Evolutionary conservation across 1,284 basidiomycete species (phyloP).

Genomic region (Porogramme epimiltina): DNA sequence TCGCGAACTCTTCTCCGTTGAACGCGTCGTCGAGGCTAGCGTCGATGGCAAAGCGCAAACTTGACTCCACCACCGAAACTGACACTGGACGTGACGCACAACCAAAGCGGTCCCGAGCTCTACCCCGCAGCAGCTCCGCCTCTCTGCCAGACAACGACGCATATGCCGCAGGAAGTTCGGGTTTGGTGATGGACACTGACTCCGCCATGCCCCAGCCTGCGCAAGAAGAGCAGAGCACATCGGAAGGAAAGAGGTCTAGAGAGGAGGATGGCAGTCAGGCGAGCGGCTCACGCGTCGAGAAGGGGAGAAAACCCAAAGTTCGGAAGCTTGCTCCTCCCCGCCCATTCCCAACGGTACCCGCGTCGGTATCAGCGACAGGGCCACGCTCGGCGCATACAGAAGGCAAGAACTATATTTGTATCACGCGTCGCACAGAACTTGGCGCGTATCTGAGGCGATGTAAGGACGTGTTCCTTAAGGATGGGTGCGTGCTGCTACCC

Average conservation of each 20-base stretch:
- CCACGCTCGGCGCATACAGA: constrained; percentile 77
- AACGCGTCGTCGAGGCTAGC: constrained; percentile 2
- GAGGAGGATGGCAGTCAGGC: not conserved
- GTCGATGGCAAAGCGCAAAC: constrained; percentile 37
- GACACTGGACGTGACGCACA: not conserved
- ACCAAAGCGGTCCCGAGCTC: constrained; percentile 12
- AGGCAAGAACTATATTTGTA: constrained; percentile 78
- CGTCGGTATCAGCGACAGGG: constrained; percentile 74
- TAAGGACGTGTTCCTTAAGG: constrained; percentile 72
- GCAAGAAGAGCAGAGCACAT: not conserved
- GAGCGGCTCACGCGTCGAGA: not conserved
- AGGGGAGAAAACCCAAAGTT: constrained; percentile 37
- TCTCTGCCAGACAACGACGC: not conserved
- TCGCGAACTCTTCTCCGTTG: too few relatives aligned
- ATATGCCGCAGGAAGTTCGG: not conserved
- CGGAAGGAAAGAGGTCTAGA: constrained; percentile 8
- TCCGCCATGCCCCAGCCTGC: not conserved
- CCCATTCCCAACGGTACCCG: constrained; percentile 77
- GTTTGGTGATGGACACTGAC: not conserved
- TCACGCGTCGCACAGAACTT: constrained; percentile 78
- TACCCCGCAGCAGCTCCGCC: not conserved
- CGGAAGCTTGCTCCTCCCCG: constrained; percentile 70
- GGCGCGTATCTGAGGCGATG: constrained; percentile 80
- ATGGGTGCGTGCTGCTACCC: constrained; percentile 58
- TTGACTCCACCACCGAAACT: constrained; percentile 27